These are phyloP conservation scores for Chalaropsis ovoidea DNA, from an alignment of 2,329 filamentous ascomycete species.

Conservation along the genomic window DNA sequence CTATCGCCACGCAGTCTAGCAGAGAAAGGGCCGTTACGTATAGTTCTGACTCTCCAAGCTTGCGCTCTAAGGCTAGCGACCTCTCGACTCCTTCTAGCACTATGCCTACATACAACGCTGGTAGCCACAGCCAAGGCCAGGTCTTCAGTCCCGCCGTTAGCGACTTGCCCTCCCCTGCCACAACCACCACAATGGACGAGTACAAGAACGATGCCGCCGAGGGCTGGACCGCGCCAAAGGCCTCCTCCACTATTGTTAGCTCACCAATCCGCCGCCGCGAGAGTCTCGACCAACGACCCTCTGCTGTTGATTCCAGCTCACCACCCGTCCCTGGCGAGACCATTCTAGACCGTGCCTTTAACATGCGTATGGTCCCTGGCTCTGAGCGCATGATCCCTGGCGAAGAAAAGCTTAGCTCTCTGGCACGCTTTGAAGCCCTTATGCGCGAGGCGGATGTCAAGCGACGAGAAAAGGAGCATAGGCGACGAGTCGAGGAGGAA, in stretches of 20 bases:
- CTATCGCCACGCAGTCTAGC: conserved; percentile 40
- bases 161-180: conserved; percentile 47
- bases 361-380: conserved; percentile 52
- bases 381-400: conserved; percentile 45
- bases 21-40: conserved; percentile 40
- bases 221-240: conserved; percentile 51
- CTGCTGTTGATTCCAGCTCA: conserved; percentile 39
- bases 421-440: conserved; percentile 55
- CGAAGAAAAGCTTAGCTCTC: conserved; percentile 53
- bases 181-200: conserved; percentile 41
- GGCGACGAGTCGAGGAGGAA: conserved; percentile 29
- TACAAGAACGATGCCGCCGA: conserved; percentile 48
- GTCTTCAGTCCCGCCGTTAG: conserved; percentile 39
- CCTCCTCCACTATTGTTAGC: conserved; percentile 47
- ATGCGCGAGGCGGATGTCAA: conserved; percentile 52
- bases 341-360: conserved; percentile 57
- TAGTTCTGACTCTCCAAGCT: conserved; percentile 49
- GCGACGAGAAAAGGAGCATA: conserved; percentile 35
- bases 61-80: conserved; percentile 53
- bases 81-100: conserved; percentile 49
- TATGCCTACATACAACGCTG: conserved; percentile 8
- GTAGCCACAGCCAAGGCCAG: conserved; percentile 9
- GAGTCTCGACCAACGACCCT: conserved; percentile 39
- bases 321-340: conserved; percentile 50
- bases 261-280: conserved; percentile 47